Base-by-base conservation (phyloP, 2,329 filamentous ascomycete genomes). In the Beauveria caledonica region DNA sequence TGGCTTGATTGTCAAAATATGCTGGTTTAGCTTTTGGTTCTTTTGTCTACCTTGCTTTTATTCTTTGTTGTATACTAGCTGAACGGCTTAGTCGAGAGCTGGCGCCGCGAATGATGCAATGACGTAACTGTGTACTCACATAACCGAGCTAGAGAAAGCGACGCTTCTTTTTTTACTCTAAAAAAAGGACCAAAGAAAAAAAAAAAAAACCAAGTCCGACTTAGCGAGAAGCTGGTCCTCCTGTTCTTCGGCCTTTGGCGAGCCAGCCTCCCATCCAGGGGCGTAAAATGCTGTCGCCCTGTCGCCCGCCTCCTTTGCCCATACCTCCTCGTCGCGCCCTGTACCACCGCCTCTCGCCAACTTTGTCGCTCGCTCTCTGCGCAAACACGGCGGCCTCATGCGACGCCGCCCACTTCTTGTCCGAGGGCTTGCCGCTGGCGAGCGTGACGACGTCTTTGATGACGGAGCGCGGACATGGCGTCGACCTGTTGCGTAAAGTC, bases 241-340 rank as follows among this genome's bases (percentile, higher is more conserved):
- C 17, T 25, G 3, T 21, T 10, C 19, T 39, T 13, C 5, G 13
- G 13, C 36, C 40, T 36, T 39, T 23, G 8, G 36, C 19, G 42
- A 33, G 2, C n/a, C 3, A 3, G 40, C 5, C 19, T 60, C 50
- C 50, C 44, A 60, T 21, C 51, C 51, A 4, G 58, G 45, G 3
- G 45, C 42, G 21, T 60, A 56, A 55, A 55, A 60, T 9, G 58
- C 51, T 8, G 52, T 60, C 21, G 51, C 45, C 51, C 36, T 27
- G 11, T 56, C 51, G 6, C 42, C 51, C n/a, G 51, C 51, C 23
- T 55, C 44, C 23, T 21, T 23, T 9, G 58, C 44, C 51, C 58
- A 60, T 7, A 10, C 15, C 17, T 19, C 44, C 13, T 60, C 44
- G 44, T 60, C 58, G 40, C 51, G 33, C 42, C 45, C 21, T 36